Conservation (phyloP, 177 flowering plant genomes). For the Vitis hybrid region DNA sequence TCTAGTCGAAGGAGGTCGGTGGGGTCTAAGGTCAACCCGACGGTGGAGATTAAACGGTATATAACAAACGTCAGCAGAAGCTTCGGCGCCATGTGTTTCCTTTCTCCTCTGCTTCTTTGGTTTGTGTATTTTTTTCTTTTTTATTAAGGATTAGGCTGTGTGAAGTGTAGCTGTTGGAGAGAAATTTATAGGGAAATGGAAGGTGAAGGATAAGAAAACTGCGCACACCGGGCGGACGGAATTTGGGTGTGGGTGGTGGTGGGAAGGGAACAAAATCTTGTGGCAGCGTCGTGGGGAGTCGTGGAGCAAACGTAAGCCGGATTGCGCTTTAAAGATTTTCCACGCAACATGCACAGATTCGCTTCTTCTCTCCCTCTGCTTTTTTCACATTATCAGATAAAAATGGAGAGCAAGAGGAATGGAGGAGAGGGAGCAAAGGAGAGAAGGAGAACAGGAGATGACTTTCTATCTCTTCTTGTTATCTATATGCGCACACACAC, state of each 20-base stretch:
- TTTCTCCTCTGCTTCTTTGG: neutral
- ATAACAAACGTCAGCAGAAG: constrained; percentile 46
- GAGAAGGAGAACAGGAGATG: neutral
- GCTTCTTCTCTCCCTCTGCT: constrained; percentile 4
- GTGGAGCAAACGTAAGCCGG: constrained; percentile 59
- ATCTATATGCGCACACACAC: no score
- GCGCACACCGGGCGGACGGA: constrained; percentile 21
- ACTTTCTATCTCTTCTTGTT: neutral
- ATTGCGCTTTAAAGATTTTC: constrained; percentile 60
- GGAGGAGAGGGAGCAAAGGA: neutral
- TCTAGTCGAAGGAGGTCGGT: constrained; percentile 39
- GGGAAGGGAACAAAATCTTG: constrained; percentile 36
- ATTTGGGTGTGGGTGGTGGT: neutral
- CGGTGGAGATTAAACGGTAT: constrained; percentile 54
- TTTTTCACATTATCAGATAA: constrained; percentile 7
- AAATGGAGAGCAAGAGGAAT: neutral
- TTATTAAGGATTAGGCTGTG: no score
- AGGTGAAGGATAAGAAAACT: constrained; percentile 24
- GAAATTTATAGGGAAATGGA: constrained; percentile 7
- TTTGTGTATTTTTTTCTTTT: no score
- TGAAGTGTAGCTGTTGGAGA: neutral
- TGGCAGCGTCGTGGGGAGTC: constrained; percentile 36
- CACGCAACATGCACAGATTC: constrained; percentile 61
- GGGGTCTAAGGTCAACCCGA: constrained; percentile 50
- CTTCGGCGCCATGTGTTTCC: constrained; percentile 36